Base-by-base conservation (phyloP, 2,329 filamentous ascomycete species). In the Fusarium foetens region DNA sequence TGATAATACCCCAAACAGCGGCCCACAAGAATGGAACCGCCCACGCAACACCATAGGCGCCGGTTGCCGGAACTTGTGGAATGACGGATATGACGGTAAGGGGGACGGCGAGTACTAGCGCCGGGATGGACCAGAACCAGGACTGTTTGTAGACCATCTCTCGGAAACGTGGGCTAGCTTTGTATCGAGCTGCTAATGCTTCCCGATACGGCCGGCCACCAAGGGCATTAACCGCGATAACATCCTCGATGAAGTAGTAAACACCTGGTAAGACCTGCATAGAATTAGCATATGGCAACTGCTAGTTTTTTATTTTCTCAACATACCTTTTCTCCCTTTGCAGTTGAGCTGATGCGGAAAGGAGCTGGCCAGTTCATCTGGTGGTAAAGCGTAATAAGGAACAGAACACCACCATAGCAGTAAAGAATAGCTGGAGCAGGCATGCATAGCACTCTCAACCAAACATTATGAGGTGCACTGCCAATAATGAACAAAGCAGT, bases 211-310 rank as follows among this genome's bases (percentile, higher is more conserved):
- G 81, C 39, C 81, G 79, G n/a, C 82, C 82, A 14, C 88, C 90
- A 7, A 85, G 86, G 25, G 89, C 90, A 75, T 92, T 91, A 43
- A 93, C 91, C 8, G 89, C 90, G 19, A 91, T 86, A 29, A 92
- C 85, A 74, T 93, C 91, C 79, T 93, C 91, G 31, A 92, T 87
- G 35, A 92, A 84, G 54, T 90, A 91, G 73, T 91, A 90, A 4
- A 88, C 84, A 5, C 88, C 86, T 1, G 91, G 91, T 6, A 87
- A 85, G 63, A 91, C 87, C 77, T 83, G n/a, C 1, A 41, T 9
- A 43, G 17, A 2, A 49, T 77, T 59, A 84, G 85, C 9, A 64
- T n/a, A 8, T 7, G 19, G 12, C 6, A 29, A 11, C 1, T n/a
- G 1, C 16, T 25, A 19, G 12, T n/a, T 5, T 27, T 1, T 10